These are phyloP conservation scores for Scutellaria minor DNA, from an alignment of 257 asterid genomes.

Conservation along the genomic window DNA sequence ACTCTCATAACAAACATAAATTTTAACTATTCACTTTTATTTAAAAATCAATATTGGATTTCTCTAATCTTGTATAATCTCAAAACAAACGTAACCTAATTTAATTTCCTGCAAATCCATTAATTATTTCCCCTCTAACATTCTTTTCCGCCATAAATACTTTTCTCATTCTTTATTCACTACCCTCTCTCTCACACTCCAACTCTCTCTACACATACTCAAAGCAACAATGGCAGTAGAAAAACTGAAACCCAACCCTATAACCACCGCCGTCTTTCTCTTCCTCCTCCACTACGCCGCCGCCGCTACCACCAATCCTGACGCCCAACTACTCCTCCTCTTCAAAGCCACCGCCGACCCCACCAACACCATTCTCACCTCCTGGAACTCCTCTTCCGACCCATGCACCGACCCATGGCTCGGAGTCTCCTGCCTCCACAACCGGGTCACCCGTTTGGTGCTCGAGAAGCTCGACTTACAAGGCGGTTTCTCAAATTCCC, in stretches of 20 bases:
- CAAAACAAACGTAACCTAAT: too few relatives aligned
- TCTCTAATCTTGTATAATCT: too few relatives aligned
- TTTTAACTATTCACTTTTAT: too few relatives aligned
- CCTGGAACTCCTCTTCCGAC: slow-evolving; percentile 64
- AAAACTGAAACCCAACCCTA: slow-evolving; percentile 19
- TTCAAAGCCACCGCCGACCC: slow-evolving; percentile 67
- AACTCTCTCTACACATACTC: neutral
- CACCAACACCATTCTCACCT: slow-evolving; percentile 42
- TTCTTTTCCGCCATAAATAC: slow-evolving; percentile 2
- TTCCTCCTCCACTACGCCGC: slow-evolving; percentile 33
- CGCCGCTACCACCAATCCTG: slow-evolving; percentile 58
- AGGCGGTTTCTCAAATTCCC: slow-evolving; percentile 47
- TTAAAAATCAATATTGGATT: too few relatives aligned
- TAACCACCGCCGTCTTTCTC: slow-evolving; percentile 34
- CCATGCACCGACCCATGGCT: slow-evolving; percentile 70
- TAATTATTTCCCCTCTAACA: slow-evolving; percentile 23
- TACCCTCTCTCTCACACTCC: slow-evolving; percentile 11
- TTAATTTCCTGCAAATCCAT: slow-evolving; percentile 25
- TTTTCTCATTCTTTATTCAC: slow-evolving; percentile 5
- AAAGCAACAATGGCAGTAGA: slow-evolving; percentile 37
- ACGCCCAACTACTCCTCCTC: slow-evolving; percentile 52
- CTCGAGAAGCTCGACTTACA: slow-evolving; percentile 59
- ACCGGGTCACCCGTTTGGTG: slow-evolving; percentile 67
- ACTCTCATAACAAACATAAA: too few relatives aligned
- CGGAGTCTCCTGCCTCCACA: slow-evolving; percentile 69